phyloP scores from a whole-genome alignment of 2,329 filamentous ascomycete species.

The Colletotrichum incanum region DNA sequence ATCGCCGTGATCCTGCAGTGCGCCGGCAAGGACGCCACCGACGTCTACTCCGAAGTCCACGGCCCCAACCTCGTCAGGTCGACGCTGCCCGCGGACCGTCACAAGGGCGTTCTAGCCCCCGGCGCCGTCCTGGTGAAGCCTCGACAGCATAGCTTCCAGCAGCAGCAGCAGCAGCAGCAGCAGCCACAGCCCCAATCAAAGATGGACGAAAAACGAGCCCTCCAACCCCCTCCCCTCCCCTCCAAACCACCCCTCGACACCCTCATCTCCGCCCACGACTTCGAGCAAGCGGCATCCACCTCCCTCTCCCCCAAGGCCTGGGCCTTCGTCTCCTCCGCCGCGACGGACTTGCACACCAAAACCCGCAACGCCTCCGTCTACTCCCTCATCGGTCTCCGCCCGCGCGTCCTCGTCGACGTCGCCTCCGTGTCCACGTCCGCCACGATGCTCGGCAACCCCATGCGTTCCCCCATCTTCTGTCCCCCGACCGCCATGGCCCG shows the following conservation, averaged over 20 bases:
- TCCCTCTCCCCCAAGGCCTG: constrained; percentile 75
- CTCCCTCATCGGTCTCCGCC: constrained; percentile 71
- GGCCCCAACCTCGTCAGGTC: constrained; percentile 57
- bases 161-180: constrained; percentile 48
- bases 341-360: constrained; percentile 74
- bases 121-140: constrained; percentile 25
- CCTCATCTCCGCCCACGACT: constrained; percentile 73
- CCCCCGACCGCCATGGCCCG: constrained; percentile 76
- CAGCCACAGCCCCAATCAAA: neutral
- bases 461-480: constrained; percentile 73
- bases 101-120: constrained; percentile 61
- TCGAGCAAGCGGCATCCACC: constrained; percentile 69
- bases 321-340: constrained; percentile 79
- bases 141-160: constrained; percentile 11
- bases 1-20: constrained; percentile 62
- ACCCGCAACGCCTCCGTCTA: constrained; percentile 69
- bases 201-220: constrained; percentile 16
- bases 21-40: constrained; percentile 69
- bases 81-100: constrained; percentile 61
- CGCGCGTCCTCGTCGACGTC: constrained; percentile 72
- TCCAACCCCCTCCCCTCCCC: neutral
- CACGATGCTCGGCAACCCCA: constrained; percentile 68
- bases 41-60: constrained; percentile 68
- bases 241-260: constrained; percentile 66
- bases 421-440: constrained; percentile 64